Conservation (phyloP, 305 asterid genomes). For the Fraxinus ornus region DNA sequence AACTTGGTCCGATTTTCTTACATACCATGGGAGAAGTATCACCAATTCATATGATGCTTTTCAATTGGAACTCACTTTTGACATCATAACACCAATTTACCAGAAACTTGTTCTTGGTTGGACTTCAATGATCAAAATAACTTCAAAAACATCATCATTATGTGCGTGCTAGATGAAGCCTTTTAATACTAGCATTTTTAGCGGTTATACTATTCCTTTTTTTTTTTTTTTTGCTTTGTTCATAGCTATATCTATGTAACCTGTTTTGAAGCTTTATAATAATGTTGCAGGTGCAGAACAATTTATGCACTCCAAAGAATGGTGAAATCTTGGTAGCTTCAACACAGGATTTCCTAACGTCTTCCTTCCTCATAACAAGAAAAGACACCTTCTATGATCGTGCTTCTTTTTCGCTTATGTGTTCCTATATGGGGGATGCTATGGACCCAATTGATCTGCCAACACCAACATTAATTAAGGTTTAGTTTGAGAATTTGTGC, state of each 20-base stretch:
- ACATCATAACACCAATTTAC: not conserved
- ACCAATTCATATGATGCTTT: not conserved
- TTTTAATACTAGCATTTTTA: not conserved
- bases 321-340: slow-evolving; percentile 99
- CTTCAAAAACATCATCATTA: not conserved
- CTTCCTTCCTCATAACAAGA: slow-evolving; percentile 92
- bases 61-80: not conserved
- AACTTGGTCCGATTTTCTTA: not conserved
- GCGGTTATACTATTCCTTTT: not conserved
- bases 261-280: slow-evolving; percentile 19
- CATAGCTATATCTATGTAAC: slow-evolving; percentile 6
- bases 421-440: slow-evolving; percentile 86
- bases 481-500: slow-evolving; percentile 27
- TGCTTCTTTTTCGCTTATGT: slow-evolving; percentile 81
- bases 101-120: not conserved
- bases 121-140: not conserved
- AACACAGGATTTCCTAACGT: slow-evolving; percentile 93
- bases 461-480: slow-evolving; percentile 84
- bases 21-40: not conserved
- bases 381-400: slow-evolving; percentile 97
- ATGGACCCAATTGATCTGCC: slow-evolving; percentile 92
- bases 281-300: slow-evolving; percentile 91
- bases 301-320: slow-evolving; percentile 96
- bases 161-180: not conserved
- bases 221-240: slow-evolving; percentile 9